A percentile compares a stretch with the other conserved stretches of the same genome.
These are phyloP conservation scores for Articulospora tetracladia DNA, from an alignment of 495 filamentous ascomycete genomes.

Conservation along the genomic window DNA sequence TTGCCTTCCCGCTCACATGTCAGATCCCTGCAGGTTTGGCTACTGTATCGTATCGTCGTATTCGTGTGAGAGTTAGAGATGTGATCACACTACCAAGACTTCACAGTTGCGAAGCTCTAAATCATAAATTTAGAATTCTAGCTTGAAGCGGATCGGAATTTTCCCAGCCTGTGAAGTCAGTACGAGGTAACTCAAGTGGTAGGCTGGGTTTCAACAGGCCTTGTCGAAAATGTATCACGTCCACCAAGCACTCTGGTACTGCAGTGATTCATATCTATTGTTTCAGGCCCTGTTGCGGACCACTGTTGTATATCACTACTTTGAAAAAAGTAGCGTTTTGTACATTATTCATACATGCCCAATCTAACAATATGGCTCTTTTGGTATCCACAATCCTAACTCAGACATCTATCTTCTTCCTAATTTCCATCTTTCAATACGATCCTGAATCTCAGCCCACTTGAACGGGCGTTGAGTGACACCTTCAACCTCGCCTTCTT, in stretches of 20 bases:
- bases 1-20: neutral
- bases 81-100: too few relatives aligned
- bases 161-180: neutral
- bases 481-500: conserved; percentile 64
- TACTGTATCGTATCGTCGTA: too few relatives aligned
- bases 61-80: too few relatives aligned
- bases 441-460: conserved; percentile 89
- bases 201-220: too few relatives aligned
- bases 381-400: neutral
- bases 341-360: conserved; percentile 15
- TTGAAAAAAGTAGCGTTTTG: conserved; percentile 1
- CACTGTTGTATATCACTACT: neutral
- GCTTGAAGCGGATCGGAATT: too few relatives aligned
- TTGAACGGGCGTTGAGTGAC: conserved; percentile 51
- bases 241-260: too few relatives aligned
- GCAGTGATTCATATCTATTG: neutral
- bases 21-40: neutral
- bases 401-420: conserved; percentile 54
- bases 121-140: too few relatives aligned
- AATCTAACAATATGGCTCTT: neutral
- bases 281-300: neutral
- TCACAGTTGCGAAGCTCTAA: too few relatives aligned
- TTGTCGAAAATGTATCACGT: too few relatives aligned
- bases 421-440: conserved; percentile 78
- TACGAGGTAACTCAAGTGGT: too few relatives aligned